Conservation (phyloP, 495 filamentous ascomycete species). For the Podospora comata region DNA sequence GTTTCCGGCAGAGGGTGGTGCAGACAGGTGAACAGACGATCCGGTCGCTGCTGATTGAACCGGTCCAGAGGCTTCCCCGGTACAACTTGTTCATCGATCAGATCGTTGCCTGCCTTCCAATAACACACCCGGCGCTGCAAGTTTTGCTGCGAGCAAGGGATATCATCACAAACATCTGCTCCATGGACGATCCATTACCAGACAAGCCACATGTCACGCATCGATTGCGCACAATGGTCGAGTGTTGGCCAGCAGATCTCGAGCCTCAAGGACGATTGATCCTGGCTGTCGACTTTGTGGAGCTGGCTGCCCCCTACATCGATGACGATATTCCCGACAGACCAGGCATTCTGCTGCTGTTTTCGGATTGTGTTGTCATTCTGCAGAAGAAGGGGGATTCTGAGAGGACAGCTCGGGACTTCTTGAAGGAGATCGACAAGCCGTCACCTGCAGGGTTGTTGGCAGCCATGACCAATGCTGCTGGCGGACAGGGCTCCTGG, state of each 20-base stretch:
- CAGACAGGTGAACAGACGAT: conserved; percentile 87
- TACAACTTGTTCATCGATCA: conserved; percentile 96
- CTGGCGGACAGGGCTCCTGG: conserved; percentile 47
- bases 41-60: conserved; percentile 92
- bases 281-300: conserved; percentile 75
- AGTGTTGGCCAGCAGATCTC: conserved; percentile 73
- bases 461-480: conserved; percentile 53
- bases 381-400: conserved; percentile 62
- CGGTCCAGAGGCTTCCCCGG: conserved; percentile 88
- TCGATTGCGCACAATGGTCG: conserved; percentile 69
- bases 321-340: conserved; percentile 34
- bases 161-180: conserved; percentile 91
- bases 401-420: conserved; percentile 66
- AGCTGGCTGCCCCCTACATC: conserved; percentile 70
- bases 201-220: conserved; percentile 68
- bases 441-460: conserved; percentile 58
- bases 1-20: conserved; percentile 72
- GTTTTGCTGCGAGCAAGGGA: conserved; percentile 80
- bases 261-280: conserved; percentile 77
- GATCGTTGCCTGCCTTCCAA: conserved; percentile 77
- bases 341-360: conserved; percentile 74
- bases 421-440: conserved; percentile 80
- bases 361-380: conserved; percentile 76
- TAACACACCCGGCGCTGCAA: conserved; percentile 76
- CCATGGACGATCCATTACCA: conserved; percentile 66